These are phyloP conservation scores for Chenopodium album DNA, from an alignment of 148 eudicot genomes.

Conservation along the genomic window DNA sequence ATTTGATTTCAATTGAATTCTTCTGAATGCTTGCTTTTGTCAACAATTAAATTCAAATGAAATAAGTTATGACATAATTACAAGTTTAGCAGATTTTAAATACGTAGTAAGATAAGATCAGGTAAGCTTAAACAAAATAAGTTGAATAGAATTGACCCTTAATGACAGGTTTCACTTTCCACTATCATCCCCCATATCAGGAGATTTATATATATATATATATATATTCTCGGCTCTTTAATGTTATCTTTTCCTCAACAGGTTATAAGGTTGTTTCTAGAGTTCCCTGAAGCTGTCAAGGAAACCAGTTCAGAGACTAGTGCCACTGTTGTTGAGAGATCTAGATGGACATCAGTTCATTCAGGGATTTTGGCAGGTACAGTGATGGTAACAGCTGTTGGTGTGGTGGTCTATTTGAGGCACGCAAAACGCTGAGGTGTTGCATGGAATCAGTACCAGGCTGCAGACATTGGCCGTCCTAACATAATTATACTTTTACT, in stretches of 20 bases:
- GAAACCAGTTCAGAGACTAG: conserved; percentile 28
- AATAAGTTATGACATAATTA: too few relatives aligned
- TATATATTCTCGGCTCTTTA: not conserved
- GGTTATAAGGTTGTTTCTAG: conserved; percentile 83
- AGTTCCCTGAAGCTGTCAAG: conserved; percentile 45
- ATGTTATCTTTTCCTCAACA: conserved; percentile 26
- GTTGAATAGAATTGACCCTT: too few relatives aligned
- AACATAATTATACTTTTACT: not conserved
- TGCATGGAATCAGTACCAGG: not conserved
- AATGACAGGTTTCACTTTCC: not conserved
- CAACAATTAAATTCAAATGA: too few relatives aligned
- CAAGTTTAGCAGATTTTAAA: too few relatives aligned
- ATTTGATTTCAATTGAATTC: not conserved
- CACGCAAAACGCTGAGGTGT: conserved; percentile 29
- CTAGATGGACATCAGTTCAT: conserved; percentile 41
- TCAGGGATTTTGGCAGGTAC: conserved; percentile 71
- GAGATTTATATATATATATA: not conserved
- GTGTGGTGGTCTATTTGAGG: conserved; percentile 58
- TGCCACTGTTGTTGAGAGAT: conserved; percentile 23
- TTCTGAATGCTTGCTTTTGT: not conserved
- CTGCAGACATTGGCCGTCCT: conserved; percentile 12
- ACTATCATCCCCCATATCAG: not conserved
- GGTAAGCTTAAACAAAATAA: too few relatives aligned
- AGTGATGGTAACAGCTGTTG: conserved; percentile 53
- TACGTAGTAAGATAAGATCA: too few relatives aligned